A percentile compares a stretch with the other conserved stretches of the same genome.
Conservation (phyloP, 108 stramenopile genomes). For the Cyclotella choctawhatcheeana region DNA sequence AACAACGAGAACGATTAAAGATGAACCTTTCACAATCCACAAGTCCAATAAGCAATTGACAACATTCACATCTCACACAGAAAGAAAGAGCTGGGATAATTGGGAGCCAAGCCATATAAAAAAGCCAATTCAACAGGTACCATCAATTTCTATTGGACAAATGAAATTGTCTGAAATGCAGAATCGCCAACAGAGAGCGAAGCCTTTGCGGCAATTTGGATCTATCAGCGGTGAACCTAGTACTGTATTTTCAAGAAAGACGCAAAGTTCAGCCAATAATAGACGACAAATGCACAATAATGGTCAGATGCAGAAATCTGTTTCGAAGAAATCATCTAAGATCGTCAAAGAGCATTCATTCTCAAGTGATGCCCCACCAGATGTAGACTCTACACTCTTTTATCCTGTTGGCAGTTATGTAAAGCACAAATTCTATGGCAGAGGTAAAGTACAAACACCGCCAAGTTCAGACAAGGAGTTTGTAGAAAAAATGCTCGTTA, state of each 20-base stretch:
- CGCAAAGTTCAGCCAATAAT: background rate
- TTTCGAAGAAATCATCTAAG: slow-evolving; percentile 2
- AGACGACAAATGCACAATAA: background rate
- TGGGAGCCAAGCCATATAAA: slow-evolving; percentile 27
- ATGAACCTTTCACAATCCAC: too few relatives aligned
- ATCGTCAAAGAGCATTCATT: background rate
- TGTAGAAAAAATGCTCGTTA: slow-evolving; percentile 49
- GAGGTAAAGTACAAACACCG: slow-evolving; percentile 66
- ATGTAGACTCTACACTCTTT: slow-evolving; percentile 71
- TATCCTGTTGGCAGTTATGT: slow-evolving; percentile 75
- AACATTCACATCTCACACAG: background rate
- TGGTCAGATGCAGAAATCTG: background rate
- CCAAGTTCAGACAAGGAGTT: slow-evolving; percentile 43
- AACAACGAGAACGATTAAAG: too few relatives aligned
- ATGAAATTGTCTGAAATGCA: too few relatives aligned
- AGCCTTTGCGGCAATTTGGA: background rate
- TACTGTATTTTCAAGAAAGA: background rate
- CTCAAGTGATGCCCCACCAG: slow-evolving; percentile 29
- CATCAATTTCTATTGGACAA: too few relatives aligned
- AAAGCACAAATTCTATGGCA: slow-evolving; percentile 63
- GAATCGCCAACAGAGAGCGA: background rate
- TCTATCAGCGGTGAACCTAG: background rate
- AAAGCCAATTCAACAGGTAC: slow-evolving; percentile 2
- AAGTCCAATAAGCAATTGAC: background rate
- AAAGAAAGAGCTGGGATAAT: slow-evolving; percentile 33